These are phyloP conservation scores for Thermomyces lanuginosus DNA, from an alignment of 2,329 filamentous ascomycete species.

Conservation along the genomic window DNA sequence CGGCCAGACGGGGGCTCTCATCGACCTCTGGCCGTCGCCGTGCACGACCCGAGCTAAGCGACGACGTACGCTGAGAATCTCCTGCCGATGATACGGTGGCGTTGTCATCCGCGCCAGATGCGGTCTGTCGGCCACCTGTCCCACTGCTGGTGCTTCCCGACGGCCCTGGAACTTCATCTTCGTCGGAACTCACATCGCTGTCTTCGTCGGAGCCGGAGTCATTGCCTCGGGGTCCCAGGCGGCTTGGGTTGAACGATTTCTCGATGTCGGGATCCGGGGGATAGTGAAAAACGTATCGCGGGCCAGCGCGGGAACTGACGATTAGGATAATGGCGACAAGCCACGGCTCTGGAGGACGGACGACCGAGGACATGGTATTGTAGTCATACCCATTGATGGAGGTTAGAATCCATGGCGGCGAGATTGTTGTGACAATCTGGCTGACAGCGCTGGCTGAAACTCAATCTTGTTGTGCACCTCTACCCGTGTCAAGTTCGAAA, in stretches of 20 bases:
- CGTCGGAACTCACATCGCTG: constrained; percentile 22
- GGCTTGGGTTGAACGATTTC: constrained; percentile 20
- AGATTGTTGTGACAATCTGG: no score
- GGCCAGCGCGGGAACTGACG: constrained; percentile 60
- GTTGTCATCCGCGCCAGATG: constrained; percentile 18
- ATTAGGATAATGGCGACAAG: constrained; percentile 58
- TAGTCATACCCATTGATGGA: neutral
- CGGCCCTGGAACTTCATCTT: constrained; percentile 17
- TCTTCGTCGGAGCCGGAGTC: constrained; percentile 26
- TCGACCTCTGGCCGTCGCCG: constrained; percentile 18
- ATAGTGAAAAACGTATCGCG: constrained; percentile 74
- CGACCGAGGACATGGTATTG: constrained; percentile 28
- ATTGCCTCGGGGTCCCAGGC: constrained; percentile 20
- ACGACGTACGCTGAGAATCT: constrained; percentile 18
- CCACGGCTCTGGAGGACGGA: constrained; percentile 36
- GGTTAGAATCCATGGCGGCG: constrained; percentile 3
- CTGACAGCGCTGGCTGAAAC: no score
- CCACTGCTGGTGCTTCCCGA: constrained; percentile 9
- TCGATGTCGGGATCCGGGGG: constrained; percentile 41
- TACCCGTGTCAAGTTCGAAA: no score
- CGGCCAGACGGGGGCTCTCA: constrained; percentile 14
- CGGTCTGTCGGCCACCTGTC: constrained; percentile 16
- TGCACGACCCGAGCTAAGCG: constrained; percentile 18
- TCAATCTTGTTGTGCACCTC: no score
- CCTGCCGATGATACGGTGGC: constrained; percentile 13